A percentile compares a stretch with the other conserved stretches of the same genome.
phyloP scores from a whole-genome alignment of 2,329 filamentous ascomycete species.

The Colletotrichum sp. region DNA sequence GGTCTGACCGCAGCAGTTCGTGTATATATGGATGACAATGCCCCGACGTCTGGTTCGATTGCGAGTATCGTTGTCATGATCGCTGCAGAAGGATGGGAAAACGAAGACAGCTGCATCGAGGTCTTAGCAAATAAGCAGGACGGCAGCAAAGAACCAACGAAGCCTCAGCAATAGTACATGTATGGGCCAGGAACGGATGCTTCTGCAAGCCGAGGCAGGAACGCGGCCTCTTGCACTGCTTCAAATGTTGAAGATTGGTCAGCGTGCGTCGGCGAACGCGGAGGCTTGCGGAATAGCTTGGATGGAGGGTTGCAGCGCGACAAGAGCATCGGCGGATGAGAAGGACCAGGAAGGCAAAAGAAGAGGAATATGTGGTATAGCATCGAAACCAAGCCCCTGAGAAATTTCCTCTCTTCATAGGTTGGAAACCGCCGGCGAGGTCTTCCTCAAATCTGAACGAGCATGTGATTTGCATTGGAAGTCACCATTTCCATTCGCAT shows the following conservation, averaged over 20 bases:
- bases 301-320: neutral
- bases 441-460: neutral
- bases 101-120: neutral
- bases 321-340: neutral
- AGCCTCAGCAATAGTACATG: neutral
- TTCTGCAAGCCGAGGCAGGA: neutral
- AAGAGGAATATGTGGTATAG: neutral
- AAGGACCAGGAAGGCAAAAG: neutral
- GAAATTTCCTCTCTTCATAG: neutral
- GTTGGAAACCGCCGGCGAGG: neutral
- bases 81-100: neutral
- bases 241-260: neutral
- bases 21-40: neutral
- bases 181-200: neutral
- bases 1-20: neutral
- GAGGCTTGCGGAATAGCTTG: neutral
- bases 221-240: neutral
- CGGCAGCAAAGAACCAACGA: neutral
- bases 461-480: neutral
- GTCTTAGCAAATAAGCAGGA: neutral
- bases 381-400: neutral
- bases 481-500: neutral
- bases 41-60: neutral
- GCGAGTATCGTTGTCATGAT: neutral
- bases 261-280: neutral